Evolutionary conservation across 768 basidiomycete species (phyloP).

Genomic region (Collybiopsis confluens): DNA sequence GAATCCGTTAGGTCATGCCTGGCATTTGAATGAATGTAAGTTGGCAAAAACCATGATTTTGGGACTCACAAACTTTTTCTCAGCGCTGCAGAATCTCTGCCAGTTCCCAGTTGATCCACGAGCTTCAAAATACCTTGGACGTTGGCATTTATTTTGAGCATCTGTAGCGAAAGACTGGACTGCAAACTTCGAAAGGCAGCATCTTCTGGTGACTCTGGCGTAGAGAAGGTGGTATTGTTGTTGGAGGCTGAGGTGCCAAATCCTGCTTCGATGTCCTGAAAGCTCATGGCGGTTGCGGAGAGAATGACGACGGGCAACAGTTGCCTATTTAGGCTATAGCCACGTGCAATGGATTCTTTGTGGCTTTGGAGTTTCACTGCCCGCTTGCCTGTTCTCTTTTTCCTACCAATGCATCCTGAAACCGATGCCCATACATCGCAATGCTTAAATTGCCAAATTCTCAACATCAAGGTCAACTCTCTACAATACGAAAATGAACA

Average conservation of each 20-base stretch:
- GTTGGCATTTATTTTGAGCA: conserved; percentile 98
- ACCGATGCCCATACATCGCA: no score
- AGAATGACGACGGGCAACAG: not conserved
- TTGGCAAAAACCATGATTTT: no score
- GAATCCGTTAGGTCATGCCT: conserved; percentile 95
- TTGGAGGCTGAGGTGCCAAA: conserved; percentile 30
- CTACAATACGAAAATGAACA: no score
- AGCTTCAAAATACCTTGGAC: conserved; percentile 92
- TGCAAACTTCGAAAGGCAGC: conserved; percentile 72
- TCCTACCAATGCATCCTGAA: no score
- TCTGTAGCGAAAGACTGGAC: conserved; percentile 81
- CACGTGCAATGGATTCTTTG: no score
- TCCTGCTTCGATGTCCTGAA: conserved; percentile 54
- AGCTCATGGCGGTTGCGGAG: conserved; percentile 39
- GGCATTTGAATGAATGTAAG: not conserved
- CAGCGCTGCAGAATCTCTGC: conserved; percentile 71
- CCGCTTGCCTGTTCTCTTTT: no score
- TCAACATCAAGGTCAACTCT: no score
- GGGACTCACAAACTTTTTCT: conserved; percentile 80
- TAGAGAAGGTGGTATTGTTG: conserved; percentile 19
- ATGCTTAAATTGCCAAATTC: no score
- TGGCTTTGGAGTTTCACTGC: no score
- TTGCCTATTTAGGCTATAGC: no score
- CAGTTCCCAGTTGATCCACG: conserved; percentile 93
- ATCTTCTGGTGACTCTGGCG: conserved; percentile 55